phyloP scores from a whole-genome alignment of 495 filamentous ascomycete species.

The Penicillium goetzii region DNA sequence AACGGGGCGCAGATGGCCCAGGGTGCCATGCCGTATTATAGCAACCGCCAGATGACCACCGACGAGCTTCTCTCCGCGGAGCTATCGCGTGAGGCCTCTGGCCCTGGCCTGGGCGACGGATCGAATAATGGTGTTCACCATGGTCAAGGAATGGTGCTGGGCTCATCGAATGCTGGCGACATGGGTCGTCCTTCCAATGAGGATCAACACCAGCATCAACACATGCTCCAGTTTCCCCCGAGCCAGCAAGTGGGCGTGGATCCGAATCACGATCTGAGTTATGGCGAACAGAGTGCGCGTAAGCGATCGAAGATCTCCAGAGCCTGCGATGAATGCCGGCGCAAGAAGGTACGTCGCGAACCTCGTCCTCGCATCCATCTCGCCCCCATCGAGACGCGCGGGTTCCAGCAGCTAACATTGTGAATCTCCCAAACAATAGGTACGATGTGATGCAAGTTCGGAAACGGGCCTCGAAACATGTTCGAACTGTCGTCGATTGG shows the following conservation, averaged over 20 bases:
- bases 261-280: slow-evolving; percentile 53
- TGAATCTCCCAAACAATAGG: slow-evolving; percentile 47
- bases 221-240: slow-evolving; percentile 52
- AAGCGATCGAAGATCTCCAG: slow-evolving; percentile 91
- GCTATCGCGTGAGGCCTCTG: slow-evolving; percentile 50
- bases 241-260: slow-evolving; percentile 57
- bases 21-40: slow-evolving; percentile 51
- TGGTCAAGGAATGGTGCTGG: slow-evolving; percentile 48
- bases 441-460: slow-evolving; percentile 86
- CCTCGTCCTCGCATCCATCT: slow-evolving; percentile 11
- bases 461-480: slow-evolving; percentile 80
- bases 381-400: slow-evolving; percentile 24
- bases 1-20: slow-evolving; percentile 54
- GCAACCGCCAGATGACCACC: slow-evolving; percentile 51
- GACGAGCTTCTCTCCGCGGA: slow-evolving; percentile 53
- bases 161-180: slow-evolving; percentile 46
- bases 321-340: slow-evolving; percentile 92
- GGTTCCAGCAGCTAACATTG: slow-evolving; percentile 26
- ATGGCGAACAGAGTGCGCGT: slow-evolving; percentile 68
- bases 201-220: slow-evolving; percentile 52
- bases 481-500: slow-evolving; percentile 80
- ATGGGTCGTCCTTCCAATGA: slow-evolving; percentile 45
- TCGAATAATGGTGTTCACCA: slow-evolving; percentile 48
- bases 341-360: slow-evolving; percentile 72
- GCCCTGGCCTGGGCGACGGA: slow-evolving; percentile 46